phyloP scores from a whole-genome alignment of 2,329 filamentous ascomycete species.

The Lomentospora prolificans region DNA sequence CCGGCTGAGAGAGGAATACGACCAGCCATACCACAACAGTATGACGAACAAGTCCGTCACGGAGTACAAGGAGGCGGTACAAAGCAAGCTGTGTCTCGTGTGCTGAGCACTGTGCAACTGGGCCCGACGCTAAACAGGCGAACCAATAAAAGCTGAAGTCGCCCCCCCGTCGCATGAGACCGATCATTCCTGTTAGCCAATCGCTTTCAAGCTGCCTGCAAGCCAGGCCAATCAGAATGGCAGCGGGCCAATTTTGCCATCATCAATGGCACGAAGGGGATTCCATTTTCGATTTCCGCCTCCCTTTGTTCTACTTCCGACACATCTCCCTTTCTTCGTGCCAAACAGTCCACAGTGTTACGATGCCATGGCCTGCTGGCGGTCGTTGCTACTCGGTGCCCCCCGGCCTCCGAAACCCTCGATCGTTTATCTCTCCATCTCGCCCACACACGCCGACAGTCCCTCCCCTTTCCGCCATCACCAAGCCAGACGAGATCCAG shows the following conservation, averaged over 20 bases:
- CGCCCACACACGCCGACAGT: not conserved
- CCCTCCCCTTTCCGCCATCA: not conserved
- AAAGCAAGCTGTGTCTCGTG: not conserved
- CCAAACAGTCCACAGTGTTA: not conserved
- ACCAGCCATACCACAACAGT: not conserved
- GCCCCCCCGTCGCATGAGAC: constrained; percentile 1
- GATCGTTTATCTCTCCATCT: constrained; percentile 7
- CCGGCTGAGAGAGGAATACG: not conserved
- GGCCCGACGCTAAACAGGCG: constrained; percentile 2
- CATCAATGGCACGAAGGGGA: constrained; percentile 4
- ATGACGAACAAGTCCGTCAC: not conserved
- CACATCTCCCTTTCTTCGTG: not conserved
- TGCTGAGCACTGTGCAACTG: not conserved
- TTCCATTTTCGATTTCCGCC: constrained; percentile 4
- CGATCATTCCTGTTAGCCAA: not conserved
- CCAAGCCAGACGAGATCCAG: not conserved
- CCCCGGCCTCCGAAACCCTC: constrained; percentile 5
- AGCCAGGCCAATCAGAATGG: not conserved
- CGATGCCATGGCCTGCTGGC: not conserved
- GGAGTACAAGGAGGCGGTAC: not conserved
- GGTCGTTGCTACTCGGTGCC: not conserved
- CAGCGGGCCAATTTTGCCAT: not conserved
- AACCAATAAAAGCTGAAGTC: not conserved
- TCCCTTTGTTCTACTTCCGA: constrained; percentile 1
- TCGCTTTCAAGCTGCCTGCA: not conserved